phyloP scores from a whole-genome alignment of 202 grass and related monocot genomes.

The Panicum hallii region DNA sequence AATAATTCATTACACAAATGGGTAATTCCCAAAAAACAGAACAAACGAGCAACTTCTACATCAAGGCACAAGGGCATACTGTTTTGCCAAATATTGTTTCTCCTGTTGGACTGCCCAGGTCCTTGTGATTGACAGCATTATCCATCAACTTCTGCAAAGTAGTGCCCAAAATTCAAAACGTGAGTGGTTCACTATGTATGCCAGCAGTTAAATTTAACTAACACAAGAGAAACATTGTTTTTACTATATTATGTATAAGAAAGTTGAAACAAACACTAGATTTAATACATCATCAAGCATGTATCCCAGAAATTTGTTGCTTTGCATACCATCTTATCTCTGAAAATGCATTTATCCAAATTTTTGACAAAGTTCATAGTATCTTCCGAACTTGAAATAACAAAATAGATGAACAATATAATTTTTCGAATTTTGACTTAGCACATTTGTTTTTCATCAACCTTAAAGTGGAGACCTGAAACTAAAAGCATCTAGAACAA shows the following conservation, averaged over 20 bases:
- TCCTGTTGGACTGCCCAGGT: conserved; percentile 75
- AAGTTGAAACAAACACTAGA: not conserved
- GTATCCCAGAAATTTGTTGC: not conserved
- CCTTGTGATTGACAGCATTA: conserved; percentile 54
- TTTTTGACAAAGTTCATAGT: not conserved
- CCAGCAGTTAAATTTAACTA: not conserved
- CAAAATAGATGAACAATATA: not conserved
- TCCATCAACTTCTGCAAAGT: conserved; percentile 86
- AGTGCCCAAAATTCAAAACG: conserved; percentile 23
- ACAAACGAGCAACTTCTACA: conserved; percentile 29
- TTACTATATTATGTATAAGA: not conserved
- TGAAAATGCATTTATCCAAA: not conserved
- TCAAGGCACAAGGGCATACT: conserved; percentile 42
- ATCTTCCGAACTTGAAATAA: not conserved
- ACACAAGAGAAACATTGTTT: not conserved
- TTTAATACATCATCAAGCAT: not conserved
- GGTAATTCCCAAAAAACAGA: not conserved
- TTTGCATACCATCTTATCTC: not conserved
- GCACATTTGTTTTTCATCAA: not conserved
- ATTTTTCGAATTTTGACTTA: not conserved
- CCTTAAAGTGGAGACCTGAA: not conserved
- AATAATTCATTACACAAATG: conserved; percentile 15
- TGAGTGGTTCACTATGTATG: not conserved
- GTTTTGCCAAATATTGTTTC: conserved; percentile 88
- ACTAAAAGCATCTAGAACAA: not conserved